These are phyloP conservation scores for Ophiostoma australiae DNA, from an alignment of 2,329 filamentous ascomycete genomes.

Conservation along the genomic window DNA sequence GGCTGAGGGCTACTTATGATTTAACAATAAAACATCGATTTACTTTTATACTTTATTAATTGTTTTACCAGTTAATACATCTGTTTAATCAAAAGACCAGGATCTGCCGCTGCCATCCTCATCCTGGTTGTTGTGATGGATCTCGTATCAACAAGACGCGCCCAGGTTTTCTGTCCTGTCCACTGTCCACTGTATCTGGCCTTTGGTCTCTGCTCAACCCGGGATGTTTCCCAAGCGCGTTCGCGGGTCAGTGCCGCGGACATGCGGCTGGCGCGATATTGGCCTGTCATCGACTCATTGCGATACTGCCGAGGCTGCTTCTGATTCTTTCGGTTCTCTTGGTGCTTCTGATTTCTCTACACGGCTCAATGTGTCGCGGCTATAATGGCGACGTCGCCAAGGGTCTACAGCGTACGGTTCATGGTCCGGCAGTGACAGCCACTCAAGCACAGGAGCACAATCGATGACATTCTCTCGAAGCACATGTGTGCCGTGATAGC, in stretches of 20 bases:
- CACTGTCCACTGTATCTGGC: not conserved
- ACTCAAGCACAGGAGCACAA: not conserved
- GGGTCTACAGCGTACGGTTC: not conserved
- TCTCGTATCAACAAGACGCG: constrained; percentile 8
- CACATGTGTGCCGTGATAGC: not conserved
- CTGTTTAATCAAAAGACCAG: not conserved
- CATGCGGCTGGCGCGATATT: constrained; percentile 1
- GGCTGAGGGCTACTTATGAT: constrained; percentile 14
- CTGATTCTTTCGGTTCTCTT: not conserved
- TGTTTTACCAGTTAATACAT: not conserved
- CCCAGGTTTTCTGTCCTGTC: not conserved
- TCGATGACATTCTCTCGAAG: no score
- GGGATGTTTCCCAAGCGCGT: not conserved
- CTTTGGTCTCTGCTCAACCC: not conserved
- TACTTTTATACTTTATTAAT: not conserved
- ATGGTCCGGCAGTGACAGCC: not conserved
- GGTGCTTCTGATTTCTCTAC: not conserved
- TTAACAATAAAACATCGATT: constrained; percentile 14
- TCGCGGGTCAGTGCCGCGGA: not conserved
- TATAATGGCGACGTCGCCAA: not conserved
- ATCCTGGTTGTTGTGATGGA: constrained; percentile 8
- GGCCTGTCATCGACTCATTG: not conserved
- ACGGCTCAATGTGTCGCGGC: not conserved
- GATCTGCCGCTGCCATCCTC: not conserved
- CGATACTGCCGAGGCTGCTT: constrained; percentile 13